Evolutionary conservation across 441 rosid species (phyloP).

Genomic region (Pelargonium citronellum): DNA sequence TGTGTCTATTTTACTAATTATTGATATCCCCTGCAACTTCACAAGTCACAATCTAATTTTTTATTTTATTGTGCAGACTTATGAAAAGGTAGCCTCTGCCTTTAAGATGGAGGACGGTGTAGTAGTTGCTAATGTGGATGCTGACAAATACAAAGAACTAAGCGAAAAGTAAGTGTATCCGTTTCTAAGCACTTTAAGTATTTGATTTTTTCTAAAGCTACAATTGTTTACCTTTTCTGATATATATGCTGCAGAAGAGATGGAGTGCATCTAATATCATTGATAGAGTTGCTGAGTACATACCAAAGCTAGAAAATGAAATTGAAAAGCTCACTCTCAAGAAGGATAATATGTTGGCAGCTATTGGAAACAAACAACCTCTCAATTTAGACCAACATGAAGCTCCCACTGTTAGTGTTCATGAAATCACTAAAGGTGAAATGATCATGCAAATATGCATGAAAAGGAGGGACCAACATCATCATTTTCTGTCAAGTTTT

Average conservation of each 20-base stretch:
- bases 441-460: constrained; percentile 24
- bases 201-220: no score
- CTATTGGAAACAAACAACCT: not conserved
- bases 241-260: constrained; percentile 30
- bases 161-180: constrained; percentile 63
- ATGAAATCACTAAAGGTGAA: constrained; percentile 24
- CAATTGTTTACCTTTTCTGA: no score
- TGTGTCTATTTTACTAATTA: constrained; percentile 4
- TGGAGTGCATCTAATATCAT: constrained; percentile 36
- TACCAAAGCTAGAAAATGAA: constrained; percentile 39
- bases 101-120: constrained; percentile 70
- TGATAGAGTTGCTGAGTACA: constrained; percentile 36
- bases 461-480: constrained; percentile 8
- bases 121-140: constrained; percentile 83
- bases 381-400: not conserved
- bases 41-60: constrained; percentile 5
- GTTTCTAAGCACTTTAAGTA: no score
- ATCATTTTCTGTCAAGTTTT: constrained; percentile 25
- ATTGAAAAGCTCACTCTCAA: constrained; percentile 31
- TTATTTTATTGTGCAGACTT: constrained; percentile 37
- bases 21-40: constrained; percentile 7
- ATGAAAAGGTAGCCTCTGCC: constrained; percentile 82
- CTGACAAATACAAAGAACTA: constrained; percentile 68
- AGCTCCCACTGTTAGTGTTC: constrained; percentile 15
- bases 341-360: constrained; percentile 20